Evolutionary conservation across 352 stramenopile species (phyloP), one percentile per base, ranked within the genome.

Genomic region (Globisporangium iwayamae): DNA sequence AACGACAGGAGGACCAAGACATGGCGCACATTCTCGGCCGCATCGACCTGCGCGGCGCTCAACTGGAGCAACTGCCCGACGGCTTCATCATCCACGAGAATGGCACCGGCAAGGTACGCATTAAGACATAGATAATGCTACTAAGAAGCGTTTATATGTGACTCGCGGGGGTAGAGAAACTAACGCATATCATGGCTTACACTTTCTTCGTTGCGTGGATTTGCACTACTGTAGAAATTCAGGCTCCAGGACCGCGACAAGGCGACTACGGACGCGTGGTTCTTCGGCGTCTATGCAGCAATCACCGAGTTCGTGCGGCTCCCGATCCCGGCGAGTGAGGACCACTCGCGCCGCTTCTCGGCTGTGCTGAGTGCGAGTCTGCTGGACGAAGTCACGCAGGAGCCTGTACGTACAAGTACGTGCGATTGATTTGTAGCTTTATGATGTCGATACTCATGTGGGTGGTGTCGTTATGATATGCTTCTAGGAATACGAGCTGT

Each of bases 221-320:
- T 16, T 46, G 1, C 32, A 36, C 9, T 36, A 36, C 6, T 58
- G 38, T 48, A 91, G 82, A 90, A 84, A 56, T 48, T 90, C 63
- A 88, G 87, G 63, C 75, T 93, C 43, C 81, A 90, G 59, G 83
- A 91, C 67, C 82, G 79, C 57, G 84, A 93, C 71, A 88, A 88
- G 56, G 78, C 77, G 38, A 91, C 81, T 14, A 89, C 75, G 0
- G 84, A 93, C 48, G 84, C 82, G 32, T 93, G 84, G 84, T 93
- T 93, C 71, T 80, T 83, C 36, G 82, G 80, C 3, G 78, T 91
- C 48, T 93, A 93, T 67, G 75, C 75, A 39, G 75, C 82, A 11
- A 90, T 90, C 63, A 89, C 84, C 8, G 78, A 91, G 67, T 82
- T 79, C 59, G 57, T 73, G 63, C 79, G 76, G 1, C 65, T 81